These are phyloP conservation scores for Phytophthora sojae DNA, from an alignment of 352 stramenopile genomes.

Conservation along the genomic window DNA sequence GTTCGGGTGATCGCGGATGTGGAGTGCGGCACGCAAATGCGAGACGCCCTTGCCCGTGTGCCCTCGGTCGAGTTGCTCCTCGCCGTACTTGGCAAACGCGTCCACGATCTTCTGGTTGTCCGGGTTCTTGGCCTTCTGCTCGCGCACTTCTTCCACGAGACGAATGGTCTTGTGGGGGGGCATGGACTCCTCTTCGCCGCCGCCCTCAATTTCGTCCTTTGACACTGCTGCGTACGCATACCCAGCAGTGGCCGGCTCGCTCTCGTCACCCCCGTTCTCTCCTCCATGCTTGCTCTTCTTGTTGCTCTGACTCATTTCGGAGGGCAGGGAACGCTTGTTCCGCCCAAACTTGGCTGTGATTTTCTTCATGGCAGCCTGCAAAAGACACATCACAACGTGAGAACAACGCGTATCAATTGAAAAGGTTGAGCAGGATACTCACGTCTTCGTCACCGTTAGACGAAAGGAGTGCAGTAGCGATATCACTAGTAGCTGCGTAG, in stretches of 20 bases:
- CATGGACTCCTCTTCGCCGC: conserved; percentile 38
- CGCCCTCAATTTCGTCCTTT: conserved; percentile 15
- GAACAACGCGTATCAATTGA: not conserved
- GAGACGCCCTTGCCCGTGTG: conserved; percentile 82
- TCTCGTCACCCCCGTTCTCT: conserved; percentile 22
- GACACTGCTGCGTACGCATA: conserved; percentile 16
- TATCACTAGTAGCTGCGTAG: conserved; percentile 28
- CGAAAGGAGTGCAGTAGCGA: conserved; percentile 33
- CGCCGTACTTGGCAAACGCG: conserved; percentile 72
- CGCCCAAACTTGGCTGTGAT: conserved; percentile 34
- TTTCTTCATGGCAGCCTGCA: conserved; percentile 37
- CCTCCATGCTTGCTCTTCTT: conserved; percentile 30
- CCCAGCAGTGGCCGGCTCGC: not conserved
- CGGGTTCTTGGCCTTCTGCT: conserved; percentile 46
- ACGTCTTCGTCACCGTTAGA: conserved; percentile 43
- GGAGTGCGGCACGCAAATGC: conserved; percentile 68
- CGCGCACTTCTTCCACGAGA: conserved; percentile 62
- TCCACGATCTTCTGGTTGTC: conserved; percentile 84
- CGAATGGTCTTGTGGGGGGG: conserved; percentile 63
- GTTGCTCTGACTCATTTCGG: conserved; percentile 17
- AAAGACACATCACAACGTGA: conserved; percentile 4
- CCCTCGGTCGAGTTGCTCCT: conserved; percentile 59
- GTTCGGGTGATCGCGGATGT: conserved; percentile 62
- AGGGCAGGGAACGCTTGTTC: conserved; percentile 27
- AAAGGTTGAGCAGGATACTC: not conserved